Evolutionary conservation across 2,329 filamentous ascomycete species (phyloP).

Genomic region (Pseudogymnoascus sp.): DNA sequence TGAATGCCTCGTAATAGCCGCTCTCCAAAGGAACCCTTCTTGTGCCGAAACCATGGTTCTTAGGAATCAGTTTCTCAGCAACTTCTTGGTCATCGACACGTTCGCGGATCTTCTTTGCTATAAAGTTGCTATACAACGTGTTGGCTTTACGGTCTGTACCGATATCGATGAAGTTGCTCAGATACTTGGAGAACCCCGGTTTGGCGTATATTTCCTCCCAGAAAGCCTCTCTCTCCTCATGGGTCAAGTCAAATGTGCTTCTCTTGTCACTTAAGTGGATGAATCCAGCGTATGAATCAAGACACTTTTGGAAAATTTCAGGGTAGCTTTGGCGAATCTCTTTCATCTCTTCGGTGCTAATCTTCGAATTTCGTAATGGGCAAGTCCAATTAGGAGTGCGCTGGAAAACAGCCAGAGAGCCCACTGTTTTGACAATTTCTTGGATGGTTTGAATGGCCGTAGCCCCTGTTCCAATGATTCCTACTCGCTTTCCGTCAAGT

Average conservation of each 20-base stretch:
- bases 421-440: conserved; percentile 31
- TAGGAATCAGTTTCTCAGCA: conserved; percentile 32
- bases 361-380: conserved; percentile 17
- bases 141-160: conserved; percentile 27
- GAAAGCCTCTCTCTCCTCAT: conserved; percentile 26
- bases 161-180: conserved; percentile 25
- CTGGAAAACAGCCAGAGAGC: conserved; percentile 32
- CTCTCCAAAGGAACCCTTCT: conserved; percentile 16
- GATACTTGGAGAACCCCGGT: conserved; percentile 34
- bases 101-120: conserved; percentile 31
- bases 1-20: conserved; percentile 30
- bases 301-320: conserved; percentile 25
- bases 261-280: conserved; percentile 25
- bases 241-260: conserved; percentile 27
- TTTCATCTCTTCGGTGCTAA: conserved; percentile 27
- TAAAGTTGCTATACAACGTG: conserved; percentile 24
- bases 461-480: conserved; percentile 19
- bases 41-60: conserved; percentile 24
- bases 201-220: conserved; percentile 30
- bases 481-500: conserved; percentile 17
- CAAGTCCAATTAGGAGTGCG: conserved; percentile 8
- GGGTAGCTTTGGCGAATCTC: conserved; percentile 25
- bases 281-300: conserved; percentile 25
- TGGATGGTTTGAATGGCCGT: conserved; percentile 23
- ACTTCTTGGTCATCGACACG: conserved; percentile 31